Evolutionary conservation across 164 flowering plant genomes (phyloP), one percentile per base, ranked within the genome.

Genomic region (Magnolia changhungtana): DNA sequence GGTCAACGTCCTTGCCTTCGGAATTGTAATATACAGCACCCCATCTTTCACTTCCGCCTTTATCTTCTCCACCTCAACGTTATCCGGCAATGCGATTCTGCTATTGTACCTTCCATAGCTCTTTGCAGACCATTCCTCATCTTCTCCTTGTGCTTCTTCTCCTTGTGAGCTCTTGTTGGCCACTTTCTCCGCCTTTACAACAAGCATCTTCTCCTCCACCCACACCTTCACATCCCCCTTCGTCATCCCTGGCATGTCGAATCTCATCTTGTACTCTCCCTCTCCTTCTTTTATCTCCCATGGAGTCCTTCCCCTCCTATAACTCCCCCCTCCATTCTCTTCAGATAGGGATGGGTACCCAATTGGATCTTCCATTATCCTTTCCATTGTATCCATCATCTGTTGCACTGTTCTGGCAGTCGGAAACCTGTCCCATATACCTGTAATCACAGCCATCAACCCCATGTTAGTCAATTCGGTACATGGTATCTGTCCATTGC

Each of bases 181-280:
- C 67, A 23, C 72, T 77, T 93, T 90, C 81, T 91, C 92, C 0
- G 91, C 98, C 74, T 86, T 89, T 0, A 94, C 84, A 1, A 94
- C 94, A 67, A 94, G 81, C 93, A 92, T 91, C 65, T 86, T 90
- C 77, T 94, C 95, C 79, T 94, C 98, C 1, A 94, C 91, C 86
- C 90, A 91, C 1, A 91, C 84, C 84, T 88, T 93, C 19, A 93
- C 96, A 73, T 93, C 97, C 6, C 88, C 82, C 79, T 85, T 93
- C 0, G 88, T 89, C 97, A 93, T 90, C 0, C 98, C 98, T 0
- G 98, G 98, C 97, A 94, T 89, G 83, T 92, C 96, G 66, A 94
- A 94, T 72, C 98, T 87, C 89, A 91, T 80, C 82, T 84, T 87
- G 84, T 87, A 90, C 16, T 87, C 95, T 0, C 27, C 49, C 8